Conservation (phyloP, 495 filamentous ascomycete species). For the Lindgomyces ingoldianus region DNA sequence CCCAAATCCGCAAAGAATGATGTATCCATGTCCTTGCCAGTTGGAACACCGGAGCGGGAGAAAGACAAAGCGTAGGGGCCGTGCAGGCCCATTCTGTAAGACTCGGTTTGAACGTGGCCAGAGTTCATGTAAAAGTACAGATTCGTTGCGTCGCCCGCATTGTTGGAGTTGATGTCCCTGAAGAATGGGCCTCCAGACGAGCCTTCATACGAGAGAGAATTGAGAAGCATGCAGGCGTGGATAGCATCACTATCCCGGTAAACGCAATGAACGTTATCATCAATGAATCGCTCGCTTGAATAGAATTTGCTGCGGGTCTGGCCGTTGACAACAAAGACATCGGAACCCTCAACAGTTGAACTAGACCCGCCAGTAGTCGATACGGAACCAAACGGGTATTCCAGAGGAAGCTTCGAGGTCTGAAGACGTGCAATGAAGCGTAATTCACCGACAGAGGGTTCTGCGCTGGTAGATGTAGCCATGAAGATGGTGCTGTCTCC, state of each 20-base stretch:
- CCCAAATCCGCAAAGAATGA: slow-evolving; percentile 61
- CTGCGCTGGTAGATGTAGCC: slow-evolving; percentile 62
- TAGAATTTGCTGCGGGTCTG: slow-evolving; percentile 71
- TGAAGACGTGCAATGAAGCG: slow-evolving; percentile 66
- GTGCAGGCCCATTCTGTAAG: slow-evolving; percentile 64
- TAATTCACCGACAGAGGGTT: slow-evolving; percentile 63
- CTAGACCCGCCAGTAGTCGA: slow-evolving; percentile 55
- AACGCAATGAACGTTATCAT: slow-evolving; percentile 64
- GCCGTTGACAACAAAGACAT: slow-evolving; percentile 62
- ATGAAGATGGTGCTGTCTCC: slow-evolving; percentile 63
- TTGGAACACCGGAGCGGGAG: slow-evolving; percentile 58
- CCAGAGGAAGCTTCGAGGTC: slow-evolving; percentile 56
- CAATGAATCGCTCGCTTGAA: slow-evolving; percentile 66
- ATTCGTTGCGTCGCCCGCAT: slow-evolving; percentile 57
- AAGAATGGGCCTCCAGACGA: slow-evolving; percentile 60
- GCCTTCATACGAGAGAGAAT: slow-evolving; percentile 51
- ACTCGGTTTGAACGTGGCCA: slow-evolving; percentile 63
- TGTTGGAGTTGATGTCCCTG: slow-evolving; percentile 67
- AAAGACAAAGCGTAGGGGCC: slow-evolving; percentile 66
- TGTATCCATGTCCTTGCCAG: slow-evolving; percentile 52
- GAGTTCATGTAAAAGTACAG: slow-evolving; percentile 73
- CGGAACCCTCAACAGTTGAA: slow-evolving; percentile 59
- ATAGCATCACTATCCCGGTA: slow-evolving; percentile 50
- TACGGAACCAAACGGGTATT: slow-evolving; percentile 53
- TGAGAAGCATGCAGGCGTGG: slow-evolving; percentile 53